Percentiles rank a stretch among this genome's conserved stretches.
Evolutionary conservation across 2,329 filamentous ascomycete species (phyloP).

Genomic region (Bipolaris cookei): DNA sequence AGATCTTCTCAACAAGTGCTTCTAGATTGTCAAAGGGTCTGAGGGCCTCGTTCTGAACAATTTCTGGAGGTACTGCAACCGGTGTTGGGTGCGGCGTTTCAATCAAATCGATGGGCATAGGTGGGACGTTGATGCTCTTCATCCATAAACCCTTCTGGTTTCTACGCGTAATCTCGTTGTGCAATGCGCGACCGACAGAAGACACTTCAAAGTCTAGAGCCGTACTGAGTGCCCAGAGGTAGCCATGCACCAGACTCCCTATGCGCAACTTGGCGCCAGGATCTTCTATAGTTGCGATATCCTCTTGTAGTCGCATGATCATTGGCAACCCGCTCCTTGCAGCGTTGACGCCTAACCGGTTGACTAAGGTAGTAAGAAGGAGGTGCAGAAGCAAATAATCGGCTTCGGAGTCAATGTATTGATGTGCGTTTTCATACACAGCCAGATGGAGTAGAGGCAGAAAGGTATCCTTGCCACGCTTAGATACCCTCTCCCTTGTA

Average conservation of each 20-base stretch:
- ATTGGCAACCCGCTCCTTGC: constrained; percentile 81
- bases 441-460: constrained; percentile 82
- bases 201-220: constrained; percentile 78
- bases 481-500: constrained; percentile 62
- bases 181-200: constrained; percentile 71
- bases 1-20: constrained; percentile 76
- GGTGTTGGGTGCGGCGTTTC: constrained; percentile 37
- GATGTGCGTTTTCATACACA: constrained; percentile 85
- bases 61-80: constrained; percentile 30
- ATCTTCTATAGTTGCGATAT: constrained; percentile 71
- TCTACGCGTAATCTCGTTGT: constrained; percentile 76
- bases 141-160: constrained; percentile 81
- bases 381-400: constrained; percentile 80
- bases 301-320: constrained; percentile 86
- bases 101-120: constrained; percentile 68
- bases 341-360: constrained; percentile 82
- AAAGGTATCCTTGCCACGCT: constrained; percentile 70
- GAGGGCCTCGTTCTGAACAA: constrained; percentile 52
- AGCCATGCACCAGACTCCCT: constrained; percentile 85
- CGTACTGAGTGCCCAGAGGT: constrained; percentile 80
- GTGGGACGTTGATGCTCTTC: constrained; percentile 73
- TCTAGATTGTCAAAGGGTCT: constrained; percentile 77
- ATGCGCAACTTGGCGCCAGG: constrained; percentile 77
- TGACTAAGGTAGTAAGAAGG: constrained; percentile 74
- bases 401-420: constrained; percentile 65